Base-by-base conservation (phyloP, 2,329 filamentous ascomycete species). In the Didymella exigua region DNA sequence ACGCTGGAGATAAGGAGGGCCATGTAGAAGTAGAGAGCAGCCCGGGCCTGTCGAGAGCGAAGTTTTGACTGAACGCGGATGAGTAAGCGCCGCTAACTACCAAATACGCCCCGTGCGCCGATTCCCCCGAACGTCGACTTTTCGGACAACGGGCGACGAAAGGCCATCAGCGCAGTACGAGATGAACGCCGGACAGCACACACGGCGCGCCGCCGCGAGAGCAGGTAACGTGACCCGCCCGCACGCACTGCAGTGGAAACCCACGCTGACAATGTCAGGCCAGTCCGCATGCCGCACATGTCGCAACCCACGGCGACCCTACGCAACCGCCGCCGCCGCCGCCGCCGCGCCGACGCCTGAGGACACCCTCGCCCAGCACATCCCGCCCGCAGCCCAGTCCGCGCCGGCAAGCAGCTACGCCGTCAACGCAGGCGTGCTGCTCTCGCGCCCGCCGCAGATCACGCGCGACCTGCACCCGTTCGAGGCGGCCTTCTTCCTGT, bases 401-500 rank as follows among this genome's bases (percentile, higher is more conserved):
- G 82, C 77, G n/a, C 70, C 75, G 2, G 67, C 69, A 44, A 73
- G 76, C 62, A 73, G 76, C 26, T 81, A 81, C 65, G 72, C 72
- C 27, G 61, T 82, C 53, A 75, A 77, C 44, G 82, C 87, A 54
- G 89, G 91, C 61, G 82, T 97, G 56, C 86, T 98, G 65, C 86
- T 99, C 60, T 95, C 92, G 40, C 91, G 95, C 24, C 86, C 95
- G 42, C 95, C 95, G 6, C 81, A 96, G 55, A 82, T 99, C 68
- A 98, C 95, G 23, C 89, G 90, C 63, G 82, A 89, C 58, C 87
- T 93, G 49, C 90, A 89, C 29, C 83, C 90, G 11, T 98, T 99
- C 77, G 95, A 99, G 77, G 89, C 91, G 71, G 84, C 93, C 61
- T 98, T 89, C 79, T 96, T 89, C 82, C 92, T 99, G 75, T 99